phyloP scores from a whole-genome alignment of 2,329 filamentous ascomycete genomes.

The Pseudomassariella vexata region DNA sequence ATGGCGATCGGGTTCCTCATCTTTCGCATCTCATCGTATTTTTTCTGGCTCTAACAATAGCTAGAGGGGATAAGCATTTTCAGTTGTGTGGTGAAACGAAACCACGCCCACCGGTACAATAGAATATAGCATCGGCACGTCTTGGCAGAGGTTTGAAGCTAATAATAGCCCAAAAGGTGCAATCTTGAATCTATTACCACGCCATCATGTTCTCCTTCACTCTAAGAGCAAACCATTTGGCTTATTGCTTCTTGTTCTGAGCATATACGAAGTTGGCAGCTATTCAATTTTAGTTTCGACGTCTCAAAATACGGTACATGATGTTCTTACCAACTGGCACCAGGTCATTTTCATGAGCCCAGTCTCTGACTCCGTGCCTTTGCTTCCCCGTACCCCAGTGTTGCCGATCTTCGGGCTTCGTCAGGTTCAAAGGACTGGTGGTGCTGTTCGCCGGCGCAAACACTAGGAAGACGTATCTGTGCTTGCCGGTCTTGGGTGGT shows the following conservation, averaged over 20 bases:
- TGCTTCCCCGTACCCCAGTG: conserved; percentile 32
- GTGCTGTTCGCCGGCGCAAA: conserved; percentile 34
- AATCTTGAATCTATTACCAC: too few relatives aligned
- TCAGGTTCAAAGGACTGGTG: conserved; percentile 25
- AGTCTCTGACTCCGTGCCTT: conserved; percentile 31
- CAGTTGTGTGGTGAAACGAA: too few relatives aligned
- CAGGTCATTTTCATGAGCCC: conserved; percentile 34
- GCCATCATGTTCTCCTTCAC: too few relatives aligned
- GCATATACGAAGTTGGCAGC: conserved; percentile 8
- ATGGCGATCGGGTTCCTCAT: too few relatives aligned
- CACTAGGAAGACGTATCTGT: conserved; percentile 36
- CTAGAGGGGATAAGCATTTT: too few relatives aligned
- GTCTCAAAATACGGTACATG: conserved; percentile 8
- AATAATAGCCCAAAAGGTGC: too few relatives aligned
- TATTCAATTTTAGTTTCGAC: conserved; percentile 1
- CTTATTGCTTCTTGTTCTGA: conserved; percentile 6
- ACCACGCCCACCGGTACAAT: too few relatives aligned
- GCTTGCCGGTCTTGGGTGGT: conserved; percentile 33
- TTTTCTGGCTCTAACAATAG: too few relatives aligned
- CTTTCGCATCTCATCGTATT: too few relatives aligned
- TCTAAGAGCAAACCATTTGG: too few relatives aligned
- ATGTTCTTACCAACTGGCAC: conserved; percentile 35
- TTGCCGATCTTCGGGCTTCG: conserved; percentile 28
- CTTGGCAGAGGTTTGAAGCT: too few relatives aligned
- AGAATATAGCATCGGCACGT: too few relatives aligned